Evolutionary conservation across 495 filamentous ascomycete genomes (phyloP).

Genomic region (Talaromyces ruber): DNA sequence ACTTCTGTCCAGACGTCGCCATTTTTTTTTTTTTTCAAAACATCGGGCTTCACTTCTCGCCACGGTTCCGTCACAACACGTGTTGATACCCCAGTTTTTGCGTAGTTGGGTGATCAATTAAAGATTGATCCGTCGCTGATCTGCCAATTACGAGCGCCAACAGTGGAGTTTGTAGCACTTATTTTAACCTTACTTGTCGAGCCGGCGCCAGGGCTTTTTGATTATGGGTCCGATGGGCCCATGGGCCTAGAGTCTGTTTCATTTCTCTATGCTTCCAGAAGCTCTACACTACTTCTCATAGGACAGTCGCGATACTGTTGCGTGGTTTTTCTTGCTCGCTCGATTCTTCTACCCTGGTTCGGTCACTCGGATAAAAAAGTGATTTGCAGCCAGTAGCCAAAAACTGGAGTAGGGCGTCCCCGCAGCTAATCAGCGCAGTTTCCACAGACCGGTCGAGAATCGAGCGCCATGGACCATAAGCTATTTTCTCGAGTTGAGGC

Average conservation of each 20-base stretch:
- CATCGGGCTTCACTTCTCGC: background rate
- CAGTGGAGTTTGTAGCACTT: background rate
- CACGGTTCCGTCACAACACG: background rate
- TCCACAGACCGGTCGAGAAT: constrained; percentile 1
- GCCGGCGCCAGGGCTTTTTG: background rate
- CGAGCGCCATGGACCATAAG: background rate
- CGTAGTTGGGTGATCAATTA: background rate
- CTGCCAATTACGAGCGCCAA: background rate
- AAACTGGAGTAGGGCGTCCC: background rate
- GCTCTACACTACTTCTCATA: background rate
- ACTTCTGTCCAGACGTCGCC: background rate
- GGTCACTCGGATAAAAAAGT: background rate
- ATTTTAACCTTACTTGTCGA: background rate
- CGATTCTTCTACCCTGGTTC: background rate
- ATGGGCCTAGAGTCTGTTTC: background rate
- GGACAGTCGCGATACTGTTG: background rate
- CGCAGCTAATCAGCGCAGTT: constrained; percentile 5
- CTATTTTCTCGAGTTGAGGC: background rate
- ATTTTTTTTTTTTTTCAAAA: background rate
- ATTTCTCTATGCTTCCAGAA: background rate
- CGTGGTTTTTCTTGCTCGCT: background rate
- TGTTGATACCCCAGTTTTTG: constrained; percentile 3
- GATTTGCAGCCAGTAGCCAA: background rate
- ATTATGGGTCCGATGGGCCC: background rate
- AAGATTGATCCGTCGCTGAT: background rate